Percentiles rank a stretch among this genome's conserved stretches.
These are phyloP conservation scores for Capsaspora owczarzaki DNA, from an alignment of 78 protist genomes.

Conservation along the genomic window DNA sequence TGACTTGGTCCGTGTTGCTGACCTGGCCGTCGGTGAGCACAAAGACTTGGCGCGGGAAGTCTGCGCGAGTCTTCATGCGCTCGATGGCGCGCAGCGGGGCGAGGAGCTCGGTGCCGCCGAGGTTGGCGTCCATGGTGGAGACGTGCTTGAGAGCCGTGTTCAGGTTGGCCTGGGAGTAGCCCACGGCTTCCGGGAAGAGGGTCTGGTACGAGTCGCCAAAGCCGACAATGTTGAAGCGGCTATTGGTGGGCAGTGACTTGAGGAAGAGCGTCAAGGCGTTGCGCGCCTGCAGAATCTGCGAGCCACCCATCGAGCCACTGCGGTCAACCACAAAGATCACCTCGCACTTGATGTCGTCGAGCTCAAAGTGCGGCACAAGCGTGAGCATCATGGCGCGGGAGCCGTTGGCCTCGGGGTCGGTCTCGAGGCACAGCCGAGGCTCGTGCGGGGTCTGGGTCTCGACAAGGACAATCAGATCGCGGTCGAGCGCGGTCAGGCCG, in stretches of 20 bases:
- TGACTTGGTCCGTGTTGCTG: slow-evolving; percentile 31
- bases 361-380: slow-evolving; percentile 23
- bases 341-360: slow-evolving; percentile 11
- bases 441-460: slow-evolving; percentile 29
- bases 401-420: slow-evolving; percentile 4
- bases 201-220: slow-evolving; percentile 29
- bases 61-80: slow-evolving; percentile 12
- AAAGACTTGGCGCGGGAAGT: slow-evolving; percentile 62
- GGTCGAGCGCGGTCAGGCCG: slow-evolving; percentile 25
- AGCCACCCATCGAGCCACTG: slow-evolving; percentile 51
- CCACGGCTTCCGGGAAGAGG: not conserved
- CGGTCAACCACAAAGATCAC: slow-evolving; percentile 53
- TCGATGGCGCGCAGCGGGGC: slow-evolving; percentile 13
- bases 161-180: slow-evolving; percentile 18
- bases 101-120: slow-evolving; percentile 64
- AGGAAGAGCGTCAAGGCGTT: slow-evolving; percentile 42
- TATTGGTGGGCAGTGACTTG: slow-evolving; percentile 40
- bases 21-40: slow-evolving; percentile 80
- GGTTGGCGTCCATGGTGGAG: slow-evolving; percentile 21
- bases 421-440: slow-evolving; percentile 63
- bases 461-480: slow-evolving; percentile 48
- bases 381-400: slow-evolving; percentile 24
- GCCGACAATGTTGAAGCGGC: slow-evolving; percentile 54
- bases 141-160: slow-evolving; percentile 24
- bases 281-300: slow-evolving; percentile 6